Base-by-base conservation (phyloP, 2,329 filamentous ascomycete species). In the Pseudocercospora crystallina region DNA sequence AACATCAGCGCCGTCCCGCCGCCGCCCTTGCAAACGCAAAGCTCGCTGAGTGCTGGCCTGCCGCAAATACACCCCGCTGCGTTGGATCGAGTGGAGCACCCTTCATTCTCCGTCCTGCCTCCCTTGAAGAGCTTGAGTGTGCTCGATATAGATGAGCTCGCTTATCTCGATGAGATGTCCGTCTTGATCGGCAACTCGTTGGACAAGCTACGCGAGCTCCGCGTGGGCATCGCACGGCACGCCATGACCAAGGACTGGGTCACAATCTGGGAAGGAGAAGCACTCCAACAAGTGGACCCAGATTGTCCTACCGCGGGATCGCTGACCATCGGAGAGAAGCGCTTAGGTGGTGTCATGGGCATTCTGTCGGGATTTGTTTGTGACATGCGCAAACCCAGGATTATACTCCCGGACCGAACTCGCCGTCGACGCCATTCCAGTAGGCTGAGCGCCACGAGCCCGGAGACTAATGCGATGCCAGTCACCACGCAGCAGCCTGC, bases 151-250 rank as follows among this genome's bases (percentile, higher is more conserved):
- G 89, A 94, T 62, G 87, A 92, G 65, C 71, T 89, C n/a, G 80
- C 85, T 26, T 94, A 94, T 66, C 71, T 92, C 33, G 88, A 92
- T 64, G 89, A 94, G 70, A 86, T 94, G 81, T 85, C 86, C 47
- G 76, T 89, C 36, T 76, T 94, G 10, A 83, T 94, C 53, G 85
- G 86, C 53, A 81, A 84, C 17, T 92, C 88, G 10, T 76, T 82
- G 51, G 75, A 79, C 54, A 77, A 77, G 36, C 72, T 94, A 12
- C 79, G 80, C 29, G 89, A 92, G 67, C 75, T 95, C 31, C 79
- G 87, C 37, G 79, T 94, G 5, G 87, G 89, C 5, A 82, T 94
- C 48, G 82, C 87, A 5, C 65, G 73, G 5, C 76, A 80, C 56
- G 77, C 77, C 3, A 69, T 74, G 57, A 69, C 71, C 29, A 68